Percentiles rank a stretch among this genome's conserved stretches.
Conservation (phyloP, 116 monocot genomes). For the Cymodocea nodosa region DNA sequence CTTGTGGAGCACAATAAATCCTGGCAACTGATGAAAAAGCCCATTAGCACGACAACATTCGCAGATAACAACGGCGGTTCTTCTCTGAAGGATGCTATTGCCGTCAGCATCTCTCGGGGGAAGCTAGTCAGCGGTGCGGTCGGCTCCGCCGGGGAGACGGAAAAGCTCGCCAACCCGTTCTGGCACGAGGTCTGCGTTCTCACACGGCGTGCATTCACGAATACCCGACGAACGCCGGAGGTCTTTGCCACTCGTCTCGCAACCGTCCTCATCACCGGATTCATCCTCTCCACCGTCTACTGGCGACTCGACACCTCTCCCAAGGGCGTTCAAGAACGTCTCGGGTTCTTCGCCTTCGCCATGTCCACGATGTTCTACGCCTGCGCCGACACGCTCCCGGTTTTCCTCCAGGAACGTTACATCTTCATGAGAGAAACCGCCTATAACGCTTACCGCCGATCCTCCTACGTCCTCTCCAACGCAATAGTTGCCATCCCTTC, state of each 20-base stretch:
- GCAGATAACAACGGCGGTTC: background rate
- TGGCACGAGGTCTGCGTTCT: conserved; percentile 54
- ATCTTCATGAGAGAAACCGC: conserved; percentile 83
- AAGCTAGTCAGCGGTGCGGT: conserved; percentile 62
- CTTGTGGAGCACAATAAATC: conserved; percentile 39
- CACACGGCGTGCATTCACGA: conserved; percentile 32
- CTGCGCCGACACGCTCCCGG: conserved; percentile 80
- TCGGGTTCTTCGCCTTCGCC: conserved; percentile 72
- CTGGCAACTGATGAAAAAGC: conserved; percentile 8
- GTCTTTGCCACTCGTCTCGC: conserved; percentile 48
- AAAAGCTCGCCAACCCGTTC: conserved; percentile 57
- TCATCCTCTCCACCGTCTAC: conserved; percentile 78
- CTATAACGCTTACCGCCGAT: conserved; percentile 68
- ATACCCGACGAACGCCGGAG: conserved; percentile 55
- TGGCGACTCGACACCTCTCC: conserved; percentile 56
- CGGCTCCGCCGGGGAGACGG: conserved; percentile 22
- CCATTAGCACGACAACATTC: background rate
- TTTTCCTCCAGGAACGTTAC: conserved; percentile 75
- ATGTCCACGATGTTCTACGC: conserved; percentile 94
- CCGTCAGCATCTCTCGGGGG: conserved; percentile 62
- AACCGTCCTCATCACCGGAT: conserved; percentile 50
- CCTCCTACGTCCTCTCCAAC: conserved; percentile 63
- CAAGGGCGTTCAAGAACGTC: conserved; percentile 40
- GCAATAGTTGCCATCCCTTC: conserved; percentile 42
- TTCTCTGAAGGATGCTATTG: conserved; percentile 59